Base-by-base conservation (phyloP, 2,329 filamentous ascomycete species). In the Aspergillus glaucus region DNA sequence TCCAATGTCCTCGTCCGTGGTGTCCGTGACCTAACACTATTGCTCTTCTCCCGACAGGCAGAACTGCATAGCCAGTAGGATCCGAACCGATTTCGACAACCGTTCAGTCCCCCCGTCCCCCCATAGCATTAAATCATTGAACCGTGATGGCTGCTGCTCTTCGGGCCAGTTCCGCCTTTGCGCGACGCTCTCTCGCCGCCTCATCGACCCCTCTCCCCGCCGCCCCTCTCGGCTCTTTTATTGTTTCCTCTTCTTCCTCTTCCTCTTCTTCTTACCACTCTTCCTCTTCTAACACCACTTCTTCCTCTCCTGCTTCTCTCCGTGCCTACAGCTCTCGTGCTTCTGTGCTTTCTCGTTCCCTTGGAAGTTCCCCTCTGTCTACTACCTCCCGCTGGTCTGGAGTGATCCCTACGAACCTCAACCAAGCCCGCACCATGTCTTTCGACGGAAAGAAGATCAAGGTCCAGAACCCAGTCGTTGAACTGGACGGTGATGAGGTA, bases 401-500 rank as follows among this genome's bases (percentile, higher is more conserved):
- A 56, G 57, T 55, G 37, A 55, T 57, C 43, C 56, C 60, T 26
- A 46, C 60, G 50, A 55, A 58, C 50, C 65, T 58, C 46, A 58
- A 52, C 48, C 71, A 74, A 55, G 62, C 61, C 46, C 71, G 76
- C 68, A 77, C 63, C 47, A 76, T 76, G 69, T 65, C 73, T 48
- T 64, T 66, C 52, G 66, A 65, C 51, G 64, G 79, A 62, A 77
- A 81, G 66, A 98, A 97, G 86, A 97, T 97, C 81, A 93, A 95
- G 82, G 93, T 98, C 79, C 91, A 95, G 84, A 97, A 95, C 75
- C 93, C 93, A 58, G 85, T 98, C 70, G 93, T 98, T 72, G 93
- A 97, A 79, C 82, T 97, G 64, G 92, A 97, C 71, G 92, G 92
- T 66, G 82, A 85, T 72, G 83, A 85, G 68, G 70, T 72, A 68